Evolutionary conservation across 192 early-diverging fungal species (phyloP), one percentile per base, ranked within the genome.

Genomic region (Mortierella hygrophila): DNA sequence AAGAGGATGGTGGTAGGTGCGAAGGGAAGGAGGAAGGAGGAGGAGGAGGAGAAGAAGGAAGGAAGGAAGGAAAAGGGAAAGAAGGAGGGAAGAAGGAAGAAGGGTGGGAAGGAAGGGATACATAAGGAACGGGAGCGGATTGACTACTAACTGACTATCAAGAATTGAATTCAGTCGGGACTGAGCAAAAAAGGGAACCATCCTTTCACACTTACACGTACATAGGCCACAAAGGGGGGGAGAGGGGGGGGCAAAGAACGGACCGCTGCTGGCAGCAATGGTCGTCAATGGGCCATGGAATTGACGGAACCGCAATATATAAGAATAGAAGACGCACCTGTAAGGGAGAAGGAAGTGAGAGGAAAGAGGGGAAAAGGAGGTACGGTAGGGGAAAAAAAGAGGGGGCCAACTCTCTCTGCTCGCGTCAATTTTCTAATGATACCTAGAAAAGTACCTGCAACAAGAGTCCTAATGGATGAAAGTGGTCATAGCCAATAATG

Each of bases 101-200:
- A 23, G 70, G 70, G 38, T 42, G 70, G 65, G 65, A 15, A 68
- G 29, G 11, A 72, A 38, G 70, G 38, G 70, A 42, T 23, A 29
- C 29, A 71, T 4, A 75, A 52, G 70, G 35, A 20, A 16, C 4
- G 71, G 41, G 26, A 41, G 40, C 41, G 37, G 37, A 44, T 4
- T 23, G 44, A 44, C 44, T 46, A 13, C 44, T 46, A 6, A 29
- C 42, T 13, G 38, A 18, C 20, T 40, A 23, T 35, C 13, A n/a
- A 38, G 26, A 75, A 75, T 26, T 41, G 72, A 46, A 46, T 52
- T 26, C 40, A 46, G 72, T 26, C 23, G 75, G 75, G 40, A 60
- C 10, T 26, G 75, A 11, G 38, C 38, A 20, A 4, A 55, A 57
- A 44, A 29, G n/a, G 72, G 72, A 75, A 40, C 10, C 10, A 75